A percentile compares a stretch with the other conserved stretches of the same genome.
These are phyloP conservation scores for Phragmites australis DNA, from an alignment of 176 grass and related monocot species.

Conservation along the genomic window DNA sequence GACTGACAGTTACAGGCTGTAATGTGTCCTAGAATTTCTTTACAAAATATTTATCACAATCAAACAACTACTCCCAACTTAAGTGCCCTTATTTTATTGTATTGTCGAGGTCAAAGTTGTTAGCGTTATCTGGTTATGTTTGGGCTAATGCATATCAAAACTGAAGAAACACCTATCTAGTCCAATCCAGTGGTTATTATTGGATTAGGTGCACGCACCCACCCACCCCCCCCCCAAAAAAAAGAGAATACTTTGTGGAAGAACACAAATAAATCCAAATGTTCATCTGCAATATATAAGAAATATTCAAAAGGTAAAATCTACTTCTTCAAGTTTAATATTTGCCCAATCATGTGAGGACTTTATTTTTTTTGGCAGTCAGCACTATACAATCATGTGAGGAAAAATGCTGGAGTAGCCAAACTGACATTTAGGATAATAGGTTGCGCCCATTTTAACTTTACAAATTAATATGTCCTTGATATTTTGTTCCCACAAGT, in stretches of 20 bases:
- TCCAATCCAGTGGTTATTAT: slow-evolving; percentile 31
- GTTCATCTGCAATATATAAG: slow-evolving; percentile 17
- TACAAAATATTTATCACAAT: slow-evolving; percentile 20
- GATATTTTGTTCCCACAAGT: background rate
- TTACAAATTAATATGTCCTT: background rate
- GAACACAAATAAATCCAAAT: background rate
- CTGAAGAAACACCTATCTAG: background rate
- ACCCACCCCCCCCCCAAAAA: background rate
- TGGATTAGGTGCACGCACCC: slow-evolving; percentile 41
- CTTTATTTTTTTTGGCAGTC: no score
- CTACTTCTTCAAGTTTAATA: background rate
- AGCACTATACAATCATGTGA: background rate
- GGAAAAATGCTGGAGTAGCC: slow-evolving; percentile 15
- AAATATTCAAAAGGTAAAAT: slow-evolving; percentile 19
- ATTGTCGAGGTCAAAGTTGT: slow-evolving; percentile 35
- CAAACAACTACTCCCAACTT: slow-evolving; percentile 39
- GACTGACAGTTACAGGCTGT: background rate
- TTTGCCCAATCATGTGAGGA: background rate
- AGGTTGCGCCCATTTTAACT: background rate
- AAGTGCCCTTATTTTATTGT: slow-evolving; percentile 1
- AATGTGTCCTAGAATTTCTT: background rate
- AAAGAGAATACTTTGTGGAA: slow-evolving; percentile 15
- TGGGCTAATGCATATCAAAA: slow-evolving; percentile 28
- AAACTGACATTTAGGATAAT: background rate
- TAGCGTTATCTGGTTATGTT: slow-evolving; percentile 12